These are phyloP conservation scores for Yamadazyma philogaea DNA, from an alignment of 805 yeast genomes.

Conservation along the genomic window DNA sequence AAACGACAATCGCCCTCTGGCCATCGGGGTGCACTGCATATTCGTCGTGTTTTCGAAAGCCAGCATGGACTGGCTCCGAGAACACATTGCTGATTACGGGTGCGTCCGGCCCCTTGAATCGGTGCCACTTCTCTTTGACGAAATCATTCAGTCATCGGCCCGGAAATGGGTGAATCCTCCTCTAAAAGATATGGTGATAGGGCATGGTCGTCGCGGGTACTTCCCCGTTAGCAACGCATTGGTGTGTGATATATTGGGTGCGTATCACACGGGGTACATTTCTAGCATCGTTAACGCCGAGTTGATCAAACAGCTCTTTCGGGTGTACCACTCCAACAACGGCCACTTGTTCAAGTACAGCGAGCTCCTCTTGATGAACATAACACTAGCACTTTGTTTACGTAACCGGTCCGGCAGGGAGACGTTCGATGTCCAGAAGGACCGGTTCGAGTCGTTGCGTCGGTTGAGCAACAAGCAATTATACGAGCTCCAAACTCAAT, in stretches of 20 bases:
- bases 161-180: constrained; percentile 12
- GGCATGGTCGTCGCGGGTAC: constrained; percentile 14
- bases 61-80: constrained; percentile 27
- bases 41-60: constrained; percentile 28
- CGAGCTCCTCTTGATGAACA: constrained; percentile 32
- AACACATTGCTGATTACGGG: constrained; percentile 19
- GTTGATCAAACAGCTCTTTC: constrained; percentile 21
- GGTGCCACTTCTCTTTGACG: constrained; percentile 22
- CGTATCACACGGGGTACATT: constrained; percentile 18
- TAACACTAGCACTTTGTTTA: constrained; percentile 24
- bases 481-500: constrained; percentile 14
- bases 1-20: neutral
- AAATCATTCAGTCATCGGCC: constrained; percentile 15
- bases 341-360: constrained; percentile 19
- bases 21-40: constrained; percentile 23
- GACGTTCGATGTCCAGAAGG: constrained; percentile 8
- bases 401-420: constrained; percentile 12
- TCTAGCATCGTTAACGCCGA: constrained; percentile 14
- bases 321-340: constrained; percentile 18
- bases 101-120: constrained; percentile 23
- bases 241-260: constrained; percentile 25
- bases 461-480: constrained; percentile 11
- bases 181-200: constrained; percentile 13
- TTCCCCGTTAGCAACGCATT: constrained; percentile 16
- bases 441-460: constrained; percentile 5